A percentile compares a stretch with the other conserved stretches of the same genome.
phyloP scores from a whole-genome alignment of 73 alveolate species.

The Paramecium bursaria region DNA sequence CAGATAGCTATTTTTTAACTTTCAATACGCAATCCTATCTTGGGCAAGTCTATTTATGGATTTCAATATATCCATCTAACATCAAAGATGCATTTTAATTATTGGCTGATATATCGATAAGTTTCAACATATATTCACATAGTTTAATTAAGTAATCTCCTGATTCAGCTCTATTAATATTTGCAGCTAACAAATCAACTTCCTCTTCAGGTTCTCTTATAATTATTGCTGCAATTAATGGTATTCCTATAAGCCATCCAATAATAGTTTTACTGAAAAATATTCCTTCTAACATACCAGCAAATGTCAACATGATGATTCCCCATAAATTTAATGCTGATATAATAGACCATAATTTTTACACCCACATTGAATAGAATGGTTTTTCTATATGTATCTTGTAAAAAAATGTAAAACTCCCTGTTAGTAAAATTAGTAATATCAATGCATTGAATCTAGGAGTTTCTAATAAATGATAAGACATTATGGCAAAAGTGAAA shows the following conservation, averaged over 20 bases:
- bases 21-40: slow-evolving; percentile 37
- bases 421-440: slow-evolving; percentile 13
- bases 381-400: slow-evolving; percentile 34
- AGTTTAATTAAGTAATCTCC: slow-evolving; percentile 42
- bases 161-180: slow-evolving; percentile 33
- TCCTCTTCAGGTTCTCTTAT: slow-evolving; percentile 32
- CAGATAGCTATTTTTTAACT: slow-evolving; percentile 4
- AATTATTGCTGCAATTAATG: slow-evolving; percentile 44
- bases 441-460: slow-evolving; percentile 40
- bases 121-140: slow-evolving; percentile 9
- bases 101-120: slow-evolving; percentile 10
- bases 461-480: slow-evolving; percentile 1
- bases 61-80: slow-evolving; percentile 56
- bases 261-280: slow-evolving; percentile 45
- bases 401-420: slow-evolving; percentile 32
- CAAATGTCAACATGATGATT: slow-evolving; percentile 48
- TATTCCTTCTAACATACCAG: slow-evolving; percentile 48
- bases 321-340: slow-evolving; percentile 67
- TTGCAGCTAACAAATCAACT: slow-evolving; percentile 60
- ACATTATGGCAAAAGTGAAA: neutral
- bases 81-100: slow-evolving; percentile 4
- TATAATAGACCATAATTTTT: slow-evolving; percentile 62
- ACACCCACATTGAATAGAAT: slow-evolving; percentile 3
- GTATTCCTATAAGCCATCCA: slow-evolving; percentile 68
- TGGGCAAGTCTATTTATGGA: slow-evolving; percentile 60